phyloP scores from a whole-genome alignment of 768 basidiomycete genomes.

The Suillus americanus region DNA sequence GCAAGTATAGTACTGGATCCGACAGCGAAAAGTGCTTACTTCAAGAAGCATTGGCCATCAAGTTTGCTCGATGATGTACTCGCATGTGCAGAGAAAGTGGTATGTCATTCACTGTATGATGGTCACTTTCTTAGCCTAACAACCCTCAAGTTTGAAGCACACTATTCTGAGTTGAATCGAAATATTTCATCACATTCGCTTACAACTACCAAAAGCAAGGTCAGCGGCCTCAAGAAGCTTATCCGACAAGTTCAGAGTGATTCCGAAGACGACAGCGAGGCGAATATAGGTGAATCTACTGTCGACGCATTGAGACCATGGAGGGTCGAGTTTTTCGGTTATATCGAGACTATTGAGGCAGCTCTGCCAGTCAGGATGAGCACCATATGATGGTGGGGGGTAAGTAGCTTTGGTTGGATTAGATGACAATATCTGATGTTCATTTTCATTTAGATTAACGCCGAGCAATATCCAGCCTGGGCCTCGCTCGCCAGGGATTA shows the following conservation, averaged over 20 bases:
- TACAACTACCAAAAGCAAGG: background rate
- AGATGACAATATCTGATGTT: no score
- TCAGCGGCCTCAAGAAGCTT: background rate
- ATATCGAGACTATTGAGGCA: background rate
- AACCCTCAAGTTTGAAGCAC: background rate
- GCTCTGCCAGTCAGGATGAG: background rate
- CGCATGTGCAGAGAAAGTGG: background rate
- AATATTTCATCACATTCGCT: background rate
- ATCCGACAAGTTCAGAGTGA: background rate
- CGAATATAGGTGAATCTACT: background rate
- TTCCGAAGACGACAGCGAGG: background rate
- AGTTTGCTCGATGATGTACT: background rate
- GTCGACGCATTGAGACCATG: background rate
- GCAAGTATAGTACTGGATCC: constrained; percentile 24
- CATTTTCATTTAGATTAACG: no score
- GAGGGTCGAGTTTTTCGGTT: background rate
- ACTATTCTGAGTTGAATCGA: background rate
- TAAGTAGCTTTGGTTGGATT: no score
- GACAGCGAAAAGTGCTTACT: constrained; percentile 19
- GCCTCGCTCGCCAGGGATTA: no score
- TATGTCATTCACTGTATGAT: no score
- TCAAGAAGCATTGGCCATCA: constrained; percentile 26
- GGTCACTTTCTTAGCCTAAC: no score
- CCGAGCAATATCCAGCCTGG: no score
- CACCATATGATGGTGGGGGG: background rate